Base-by-base conservation (phyloP, 2,329 filamentous ascomycete species). In the Cladosporium sp. region DNA sequence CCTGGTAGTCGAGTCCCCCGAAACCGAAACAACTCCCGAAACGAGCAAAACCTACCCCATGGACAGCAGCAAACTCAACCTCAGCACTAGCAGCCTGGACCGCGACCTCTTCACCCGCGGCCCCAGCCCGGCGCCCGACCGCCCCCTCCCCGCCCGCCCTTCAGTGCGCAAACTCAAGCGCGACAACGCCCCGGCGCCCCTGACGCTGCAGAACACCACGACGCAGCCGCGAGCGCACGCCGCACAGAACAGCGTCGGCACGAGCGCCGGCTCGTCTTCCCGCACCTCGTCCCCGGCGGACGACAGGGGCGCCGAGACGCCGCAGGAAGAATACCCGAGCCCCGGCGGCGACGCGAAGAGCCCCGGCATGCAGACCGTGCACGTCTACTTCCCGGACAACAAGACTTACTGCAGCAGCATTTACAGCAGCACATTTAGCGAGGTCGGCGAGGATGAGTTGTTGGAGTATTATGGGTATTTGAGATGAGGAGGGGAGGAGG, bases 281-380 rank as follows among this genome's bases (percentile, higher is more conserved):
- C 45, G 45, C 45, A 36, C 45, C 13, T 48, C 45, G 3, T 34
- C 45, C 12, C 45, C 45, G 7, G 37, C 37, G 3, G 45, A 40
- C 19, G 45, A 48, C 17, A 24, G 45, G 7, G 45, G 45, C 18
- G 45, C 45, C 2, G 45, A 48, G 12, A 48, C 45, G n/a, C 45
- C 45, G 7, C 27, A 20, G 2, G 24, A 32, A 30, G 37, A 32
- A 7, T 17, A 30, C 37, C 36, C 44, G 8, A 17, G 11, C 11
- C 13, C 45, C 12, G 39, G 15, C 19, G 19, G 15, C 29, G 45
- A 48, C 19, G 37, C 45, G 12, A 48, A 48, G n/a, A 48, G 45
- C 27, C 45, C 45, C 2, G 29, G 45, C 45, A 48, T 48, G 45
- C 45, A 48, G 19, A 48, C 45, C 27, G 45, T 48, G 45, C 45